These are phyloP conservation scores for Gossypium longicalyx DNA, from an alignment of 345 rosid species.

Conservation along the genomic window DNA sequence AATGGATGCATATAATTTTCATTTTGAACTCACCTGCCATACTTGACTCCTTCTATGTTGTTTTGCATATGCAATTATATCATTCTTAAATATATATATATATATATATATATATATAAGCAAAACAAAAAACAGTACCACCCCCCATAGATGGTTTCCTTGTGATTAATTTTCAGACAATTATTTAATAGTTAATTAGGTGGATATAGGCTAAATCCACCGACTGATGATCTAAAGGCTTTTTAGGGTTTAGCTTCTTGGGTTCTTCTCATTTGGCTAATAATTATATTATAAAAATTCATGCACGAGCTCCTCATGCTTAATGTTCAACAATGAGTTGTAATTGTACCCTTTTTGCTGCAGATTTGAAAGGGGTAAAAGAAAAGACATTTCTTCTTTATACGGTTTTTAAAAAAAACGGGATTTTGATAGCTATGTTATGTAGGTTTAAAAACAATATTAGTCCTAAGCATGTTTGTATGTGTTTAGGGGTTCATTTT, in stretches of 20 bases:
- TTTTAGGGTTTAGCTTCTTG: conserved; percentile 12
- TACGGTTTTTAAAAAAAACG: neutral
- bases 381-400: neutral
- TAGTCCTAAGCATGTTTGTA: conserved; percentile 8
- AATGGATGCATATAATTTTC: neutral
- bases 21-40: neutral
- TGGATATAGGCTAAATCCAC: conserved; percentile 9
- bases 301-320: conserved; percentile 15
- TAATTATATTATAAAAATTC: neutral
- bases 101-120: neutral
- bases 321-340: conserved; percentile 32
- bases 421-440: neutral
- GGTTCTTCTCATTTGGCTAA: conserved; percentile 5
- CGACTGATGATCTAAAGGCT: neutral
- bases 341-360: conserved; percentile 11
- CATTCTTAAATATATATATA: neutral
- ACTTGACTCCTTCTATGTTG: neutral
- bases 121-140: neutral
- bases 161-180: neutral
- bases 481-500: neutral
- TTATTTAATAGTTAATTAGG: neutral
- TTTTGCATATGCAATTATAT: conserved; percentile 6
- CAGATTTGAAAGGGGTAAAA: neutral
- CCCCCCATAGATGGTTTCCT: neutral
- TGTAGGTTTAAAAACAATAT: conserved; percentile 11